A percentile compares a stretch with the other conserved stretches of the same genome.
Evolutionary conservation across 257 asterid species (phyloP).

Genomic region (Solanum dulcamara): DNA sequence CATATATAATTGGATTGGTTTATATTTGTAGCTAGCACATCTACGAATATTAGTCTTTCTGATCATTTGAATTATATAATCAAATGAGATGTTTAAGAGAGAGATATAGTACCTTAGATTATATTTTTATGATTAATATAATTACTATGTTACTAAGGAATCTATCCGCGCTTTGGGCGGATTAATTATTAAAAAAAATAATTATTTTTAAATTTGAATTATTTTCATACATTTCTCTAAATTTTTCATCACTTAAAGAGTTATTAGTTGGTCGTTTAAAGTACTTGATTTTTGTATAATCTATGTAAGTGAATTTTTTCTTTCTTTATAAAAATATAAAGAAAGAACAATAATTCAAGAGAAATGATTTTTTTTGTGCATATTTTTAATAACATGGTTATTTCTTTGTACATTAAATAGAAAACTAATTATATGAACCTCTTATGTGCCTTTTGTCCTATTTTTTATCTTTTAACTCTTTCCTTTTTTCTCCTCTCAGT

Average conservation of each 20-base stretch:
- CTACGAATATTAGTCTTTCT: background rate
- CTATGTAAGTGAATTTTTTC: background rate
- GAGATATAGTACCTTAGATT: background rate
- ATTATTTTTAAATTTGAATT: too few species aligned
- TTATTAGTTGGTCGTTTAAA: background rate
- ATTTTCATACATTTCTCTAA: too few species aligned
- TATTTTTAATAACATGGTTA: background rate
- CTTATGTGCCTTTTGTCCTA: background rate
- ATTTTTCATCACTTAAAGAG: too few species aligned
- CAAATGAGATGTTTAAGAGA: background rate
- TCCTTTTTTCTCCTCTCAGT: background rate
- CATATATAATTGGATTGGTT: background rate
- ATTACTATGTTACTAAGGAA: background rate
- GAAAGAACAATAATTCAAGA: background rate
- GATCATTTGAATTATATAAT: background rate
- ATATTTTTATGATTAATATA: background rate
- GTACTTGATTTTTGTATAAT: background rate
- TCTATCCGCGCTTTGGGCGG: background rate
- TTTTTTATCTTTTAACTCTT: background rate
- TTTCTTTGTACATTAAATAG: background rate
- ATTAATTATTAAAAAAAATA: too few species aligned
- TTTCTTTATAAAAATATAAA: too few species aligned
- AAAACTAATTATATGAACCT: background rate
- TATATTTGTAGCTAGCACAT: background rate
- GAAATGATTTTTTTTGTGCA: background rate